Base-by-base conservation (phyloP, 2,329 filamentous ascomycete genomes). In the Chaetomium sp. region DNA sequence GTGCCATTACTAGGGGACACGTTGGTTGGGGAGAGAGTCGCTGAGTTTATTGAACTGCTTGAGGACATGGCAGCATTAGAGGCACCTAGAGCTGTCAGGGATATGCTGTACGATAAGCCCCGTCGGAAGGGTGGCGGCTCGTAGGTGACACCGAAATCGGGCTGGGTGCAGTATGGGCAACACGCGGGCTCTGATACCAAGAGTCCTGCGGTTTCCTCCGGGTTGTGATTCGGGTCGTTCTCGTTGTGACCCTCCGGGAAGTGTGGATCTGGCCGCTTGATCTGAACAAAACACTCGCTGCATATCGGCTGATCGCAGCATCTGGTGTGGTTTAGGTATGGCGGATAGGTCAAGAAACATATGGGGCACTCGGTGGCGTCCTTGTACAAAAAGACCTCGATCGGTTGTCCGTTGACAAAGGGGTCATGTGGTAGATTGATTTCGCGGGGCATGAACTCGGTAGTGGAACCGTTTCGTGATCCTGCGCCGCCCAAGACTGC, bases 231-330 rank as follows among this genome's bases (percentile, higher is more conserved):
- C 25, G 73, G 70, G 33, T 73, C 71, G 45, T 73, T 72, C 57
- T 85, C 80, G n/a, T 82, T 83, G 65, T 84, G 81, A 73, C 95
- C 91, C 75, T 97, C 92, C 1, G 92, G 92, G 47, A 93, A 87
- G 75, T 97, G 92, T 10, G 93, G 93, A 69, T 99, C 94, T 4
- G 93, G 89, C 50, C 95, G 87, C 76, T 97, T 98, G 75, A 99
- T 99, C 76, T 99, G 95, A 4, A 99, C 95, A 73, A 99, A 99
- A 76, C 95, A 99, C 79, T 99, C 95, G 50, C 93, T 98, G 78
- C 95, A 99, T 68, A 99, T 98, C 6, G 91, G 84, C 75, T 99
- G 95, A 72, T 97, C 93, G 76, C 95, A 99, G 75, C 95, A 99
- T 70, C 95, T 85, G 0, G 95, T 99, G 69, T 89, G 90, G 78